These are phyloP conservation scores for Phytophthora citricola DNA, from an alignment of 352 stramenopile genomes.

Conservation along the genomic window DNA sequence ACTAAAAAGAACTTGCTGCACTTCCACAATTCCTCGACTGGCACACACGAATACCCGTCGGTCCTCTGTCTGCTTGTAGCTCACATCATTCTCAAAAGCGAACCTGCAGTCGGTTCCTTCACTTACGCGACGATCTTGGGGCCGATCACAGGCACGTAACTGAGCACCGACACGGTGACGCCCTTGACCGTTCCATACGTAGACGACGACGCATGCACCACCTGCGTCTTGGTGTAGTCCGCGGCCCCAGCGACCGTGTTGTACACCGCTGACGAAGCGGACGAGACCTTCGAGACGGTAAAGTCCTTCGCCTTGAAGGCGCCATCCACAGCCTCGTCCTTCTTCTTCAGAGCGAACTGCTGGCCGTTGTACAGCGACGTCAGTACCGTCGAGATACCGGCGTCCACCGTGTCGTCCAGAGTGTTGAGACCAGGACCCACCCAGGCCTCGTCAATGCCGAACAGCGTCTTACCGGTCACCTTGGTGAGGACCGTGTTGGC, in stretches of 20 bases:
- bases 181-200: constrained; percentile 53
- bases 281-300: constrained; percentile 42
- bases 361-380: constrained; percentile 61
- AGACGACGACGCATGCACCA: constrained; percentile 64
- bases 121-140: constrained; percentile 61
- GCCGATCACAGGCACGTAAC: constrained; percentile 61
- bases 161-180: constrained; percentile 58
- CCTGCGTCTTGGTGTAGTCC: constrained; percentile 64
- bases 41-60: constrained; percentile 1
- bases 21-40: constrained; percentile 11
- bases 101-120: constrained; percentile 25
- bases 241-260: constrained; percentile 52
- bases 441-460: constrained; percentile 55
- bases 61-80: constrained; percentile 7
- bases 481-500: constrained; percentile 61
- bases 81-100: not conserved
- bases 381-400: constrained; percentile 52
- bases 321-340: constrained; percentile 51
- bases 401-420: constrained; percentile 69
- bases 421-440: constrained; percentile 56
- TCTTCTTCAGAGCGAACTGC: constrained; percentile 66
- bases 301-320: constrained; percentile 63
- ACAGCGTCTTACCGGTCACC: constrained; percentile 60
- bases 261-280: constrained; percentile 40
- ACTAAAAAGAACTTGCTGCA: constrained; percentile 3